These are phyloP conservation scores for Pyropia yezoensis DNA, from an alignment of 23 red algal genomes.

Conservation along the genomic window DNA sequence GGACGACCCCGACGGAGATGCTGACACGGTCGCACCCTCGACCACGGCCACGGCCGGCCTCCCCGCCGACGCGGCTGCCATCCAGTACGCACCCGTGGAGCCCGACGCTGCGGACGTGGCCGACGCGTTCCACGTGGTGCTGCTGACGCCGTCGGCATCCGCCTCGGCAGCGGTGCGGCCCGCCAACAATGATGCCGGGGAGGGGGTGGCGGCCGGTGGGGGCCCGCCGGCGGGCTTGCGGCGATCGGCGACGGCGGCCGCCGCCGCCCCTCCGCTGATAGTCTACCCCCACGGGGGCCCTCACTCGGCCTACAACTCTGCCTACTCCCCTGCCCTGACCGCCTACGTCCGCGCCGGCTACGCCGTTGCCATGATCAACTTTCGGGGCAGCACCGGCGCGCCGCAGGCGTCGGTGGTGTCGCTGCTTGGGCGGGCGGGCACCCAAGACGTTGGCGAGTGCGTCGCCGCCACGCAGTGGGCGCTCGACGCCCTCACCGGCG, in stretches of 20 bases:
- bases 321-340: constrained; percentile 34
- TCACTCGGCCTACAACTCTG: constrained; percentile 52
- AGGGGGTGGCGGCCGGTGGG: too few species aligned
- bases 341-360: constrained; percentile 43
- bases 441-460: constrained; percentile 81
- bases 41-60: too few species aligned
- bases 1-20: too few species aligned
- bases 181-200: too few species aligned
- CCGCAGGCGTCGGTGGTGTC: constrained; percentile 49
- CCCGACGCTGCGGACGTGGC: too few species aligned
- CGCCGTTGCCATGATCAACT: constrained; percentile 83
- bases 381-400: constrained; percentile 69
- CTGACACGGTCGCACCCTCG: too few species aligned
- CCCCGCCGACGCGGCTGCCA: too few species aligned
- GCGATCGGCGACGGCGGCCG: background rate
- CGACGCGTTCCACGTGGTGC: too few species aligned
- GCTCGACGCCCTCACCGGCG: constrained; percentile 7
- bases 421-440: constrained; percentile 61
- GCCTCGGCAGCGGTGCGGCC: too few species aligned
- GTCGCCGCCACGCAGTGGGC: constrained; percentile 59
- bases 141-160: too few species aligned
- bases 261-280: constrained; percentile 16
- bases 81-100: too few species aligned
- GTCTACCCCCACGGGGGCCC: constrained; percentile 86
- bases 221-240: too few species aligned